Evolutionary conservation across 768 basidiomycete species (phyloP).

Genomic region (Phanerodontia chrysosporium): DNA sequence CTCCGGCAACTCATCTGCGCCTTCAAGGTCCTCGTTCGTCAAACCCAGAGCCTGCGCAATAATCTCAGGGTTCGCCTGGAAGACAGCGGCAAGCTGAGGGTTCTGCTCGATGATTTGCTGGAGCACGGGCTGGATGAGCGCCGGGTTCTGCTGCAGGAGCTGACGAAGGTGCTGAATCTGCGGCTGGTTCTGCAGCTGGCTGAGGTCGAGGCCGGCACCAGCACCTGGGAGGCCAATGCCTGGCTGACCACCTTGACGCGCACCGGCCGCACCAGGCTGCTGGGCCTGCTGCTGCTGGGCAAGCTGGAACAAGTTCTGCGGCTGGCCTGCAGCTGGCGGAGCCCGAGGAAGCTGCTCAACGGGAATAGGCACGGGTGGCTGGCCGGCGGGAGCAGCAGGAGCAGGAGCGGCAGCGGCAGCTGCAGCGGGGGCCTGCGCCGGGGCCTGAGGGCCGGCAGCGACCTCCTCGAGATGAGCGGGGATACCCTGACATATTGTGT

Average conservation of each 20-base stretch:
- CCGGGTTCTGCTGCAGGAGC: conserved; percentile 73
- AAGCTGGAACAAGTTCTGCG: conserved; percentile 80
- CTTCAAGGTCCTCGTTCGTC: conserved; percentile 27
- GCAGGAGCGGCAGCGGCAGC: conserved; percentile 35
- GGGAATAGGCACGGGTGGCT: neutral
- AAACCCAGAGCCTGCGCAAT: conserved; percentile 33
- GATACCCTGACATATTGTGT: conserved; percentile 56
- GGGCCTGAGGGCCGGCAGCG: conserved; percentile 29
- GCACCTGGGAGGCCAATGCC: conserved; percentile 23
- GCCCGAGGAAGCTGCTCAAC: conserved; percentile 23
- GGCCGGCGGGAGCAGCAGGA: conserved; percentile 30
- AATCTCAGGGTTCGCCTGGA: conserved; percentile 59
- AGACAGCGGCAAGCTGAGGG: conserved; percentile 64
- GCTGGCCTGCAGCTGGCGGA: conserved; percentile 41
- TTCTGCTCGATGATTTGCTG: conserved; percentile 77
- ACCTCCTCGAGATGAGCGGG: conserved; percentile 64
- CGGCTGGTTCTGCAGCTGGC: conserved; percentile 52
- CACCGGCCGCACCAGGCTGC: conserved; percentile 31
- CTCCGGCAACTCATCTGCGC: conserved; percentile 35
- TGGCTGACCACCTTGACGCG: conserved; percentile 25
- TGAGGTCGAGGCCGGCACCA: conserved; percentile 40
- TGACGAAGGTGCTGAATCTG: conserved; percentile 72
- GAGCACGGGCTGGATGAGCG: conserved; percentile 68
- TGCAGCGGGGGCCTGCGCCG: conserved; percentile 27
- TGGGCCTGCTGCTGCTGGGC: conserved; percentile 57